Conservation (phyloP, 2,329 filamentous ascomycete genomes). For the Bimuria novae-zelandiae region DNA sequence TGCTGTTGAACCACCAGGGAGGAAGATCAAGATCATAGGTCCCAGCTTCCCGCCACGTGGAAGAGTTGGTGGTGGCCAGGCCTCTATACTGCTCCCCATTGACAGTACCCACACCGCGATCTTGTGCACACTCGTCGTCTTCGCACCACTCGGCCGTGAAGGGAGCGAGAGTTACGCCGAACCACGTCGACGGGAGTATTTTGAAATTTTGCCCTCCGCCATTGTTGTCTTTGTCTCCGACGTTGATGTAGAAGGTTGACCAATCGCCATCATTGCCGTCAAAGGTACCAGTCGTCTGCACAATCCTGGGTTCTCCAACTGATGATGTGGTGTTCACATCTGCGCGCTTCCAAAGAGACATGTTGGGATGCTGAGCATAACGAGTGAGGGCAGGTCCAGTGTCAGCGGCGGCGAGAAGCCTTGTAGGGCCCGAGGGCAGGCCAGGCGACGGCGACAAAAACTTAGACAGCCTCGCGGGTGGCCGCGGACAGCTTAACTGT, state of each 20-base stretch:
- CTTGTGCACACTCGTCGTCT: conserved; percentile 29
- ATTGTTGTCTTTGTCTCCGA: conserved; percentile 32
- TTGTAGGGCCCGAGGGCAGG: conserved; percentile 13
- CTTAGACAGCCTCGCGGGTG: conserved; percentile 21
- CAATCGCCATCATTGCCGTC: conserved; percentile 50
- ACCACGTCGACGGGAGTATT: conserved; percentile 40
- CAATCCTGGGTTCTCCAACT: conserved; percentile 16
- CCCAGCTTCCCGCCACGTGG: conserved; percentile 23
- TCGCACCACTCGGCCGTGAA: conserved; percentile 33
- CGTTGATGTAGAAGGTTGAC: conserved; percentile 49
- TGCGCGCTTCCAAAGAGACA: conserved; percentile 29
- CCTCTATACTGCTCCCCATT: conserved; percentile 16
- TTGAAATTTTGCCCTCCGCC: conserved; percentile 44
- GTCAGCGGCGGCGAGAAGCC: conserved; percentile 20
- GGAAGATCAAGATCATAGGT: conserved; percentile 23
- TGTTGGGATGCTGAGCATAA: conserved; percentile 23
- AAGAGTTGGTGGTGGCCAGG: conserved; percentile 19
- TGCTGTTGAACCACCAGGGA: conserved; percentile 21
- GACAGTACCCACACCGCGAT: conserved; percentile 32
- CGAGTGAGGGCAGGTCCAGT: conserved; percentile 15
- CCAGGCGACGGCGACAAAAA: conserved; percentile 18
- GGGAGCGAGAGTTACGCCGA: conserved; percentile 31
- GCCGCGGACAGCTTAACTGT: conserved; percentile 20
- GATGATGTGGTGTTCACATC: conserved; percentile 18
- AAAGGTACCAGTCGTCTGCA: conserved; percentile 28